Evolutionary conservation across 805 yeast genomes (phyloP).

Genomic region (Candida schatavii): DNA sequence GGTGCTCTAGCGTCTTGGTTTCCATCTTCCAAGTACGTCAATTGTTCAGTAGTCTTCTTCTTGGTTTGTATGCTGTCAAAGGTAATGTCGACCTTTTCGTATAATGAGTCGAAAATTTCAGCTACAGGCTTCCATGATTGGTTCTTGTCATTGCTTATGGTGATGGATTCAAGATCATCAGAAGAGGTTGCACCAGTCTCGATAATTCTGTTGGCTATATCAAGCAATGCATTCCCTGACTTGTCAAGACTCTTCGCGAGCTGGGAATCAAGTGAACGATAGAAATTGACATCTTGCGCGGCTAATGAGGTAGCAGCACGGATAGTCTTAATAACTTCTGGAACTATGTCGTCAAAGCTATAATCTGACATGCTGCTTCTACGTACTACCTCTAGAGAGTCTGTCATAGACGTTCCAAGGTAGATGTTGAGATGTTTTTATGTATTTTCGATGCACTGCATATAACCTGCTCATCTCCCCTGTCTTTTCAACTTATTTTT

Average conservation of each 20-base stretch:
- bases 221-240: slow-evolving; percentile 42
- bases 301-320: slow-evolving; percentile 69
- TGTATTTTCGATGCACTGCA: slow-evolving; percentile 1
- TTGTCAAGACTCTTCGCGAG: slow-evolving; percentile 38
- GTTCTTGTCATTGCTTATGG: slow-evolving; percentile 43
- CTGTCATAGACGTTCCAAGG: not conserved
- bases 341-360: slow-evolving; percentile 26
- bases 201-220: slow-evolving; percentile 46
- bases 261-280: slow-evolving; percentile 55
- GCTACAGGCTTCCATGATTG: slow-evolving; percentile 59
- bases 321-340: slow-evolving; percentile 53
- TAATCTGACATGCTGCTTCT: not conserved
- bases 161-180: slow-evolving; percentile 21
- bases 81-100: slow-evolving; percentile 74
- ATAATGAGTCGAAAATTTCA: slow-evolving; percentile 61
- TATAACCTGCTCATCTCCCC: slow-evolving; percentile 4
- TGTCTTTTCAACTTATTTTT: not conserved
- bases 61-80: slow-evolving; percentile 45
- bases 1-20: slow-evolving; percentile 26
- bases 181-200: slow-evolving; percentile 21
- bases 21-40: slow-evolving; percentile 53
- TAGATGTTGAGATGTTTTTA: not conserved
- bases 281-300: slow-evolving; percentile 78
- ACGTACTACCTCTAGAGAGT: not conserved
- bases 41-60: slow-evolving; percentile 13